These are phyloP conservation scores for Linnemannia elongata DNA, from an alignment of 192 early-diverging fungal genomes.

Conservation along the genomic window DNA sequence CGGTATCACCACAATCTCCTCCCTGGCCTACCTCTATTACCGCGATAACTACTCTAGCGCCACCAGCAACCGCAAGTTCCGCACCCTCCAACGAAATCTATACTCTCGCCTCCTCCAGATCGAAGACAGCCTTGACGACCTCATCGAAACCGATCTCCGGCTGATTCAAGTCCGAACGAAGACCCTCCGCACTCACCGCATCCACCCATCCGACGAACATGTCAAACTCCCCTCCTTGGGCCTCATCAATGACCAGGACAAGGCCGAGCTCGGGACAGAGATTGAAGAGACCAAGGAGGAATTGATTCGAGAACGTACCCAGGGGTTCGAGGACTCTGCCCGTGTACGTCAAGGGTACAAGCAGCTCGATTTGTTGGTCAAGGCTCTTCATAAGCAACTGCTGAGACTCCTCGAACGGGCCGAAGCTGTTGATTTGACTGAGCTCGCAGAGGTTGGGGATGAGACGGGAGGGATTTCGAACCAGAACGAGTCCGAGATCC, in stretches of 20 bases:
- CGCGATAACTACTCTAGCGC: constrained; percentile 1
- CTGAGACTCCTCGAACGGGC: constrained; percentile 1
- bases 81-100: constrained; percentile 13
- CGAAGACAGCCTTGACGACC: constrained; percentile 21
- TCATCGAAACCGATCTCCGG: constrained; percentile 32
- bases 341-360: constrained; percentile 37
- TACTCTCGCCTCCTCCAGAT: constrained; percentile 26
- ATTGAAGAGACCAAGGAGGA: constrained; percentile 42
- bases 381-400: constrained; percentile 22
- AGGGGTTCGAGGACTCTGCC: constrained; percentile 26
- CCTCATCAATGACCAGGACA: constrained; percentile 27
- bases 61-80: constrained; percentile 8
- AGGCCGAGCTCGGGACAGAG: constrained; percentile 12
- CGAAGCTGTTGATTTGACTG: constrained; percentile 14
- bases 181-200: constrained; percentile 30
- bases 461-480: constrained; percentile 10
- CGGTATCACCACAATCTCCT: constrained; percentile 33
- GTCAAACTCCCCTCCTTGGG: constrained; percentile 34
- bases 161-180: constrained; percentile 31
- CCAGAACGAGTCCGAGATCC: constrained; percentile 18
- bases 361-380: constrained; percentile 17
- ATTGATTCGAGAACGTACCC: constrained; percentile 34
- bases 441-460: constrained; percentile 33
- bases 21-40: constrained; percentile 29
- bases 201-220: constrained; percentile 25